Conservation (phyloP, 768 basidiomycete species). For the Botryobasidium botryosum region DNA sequence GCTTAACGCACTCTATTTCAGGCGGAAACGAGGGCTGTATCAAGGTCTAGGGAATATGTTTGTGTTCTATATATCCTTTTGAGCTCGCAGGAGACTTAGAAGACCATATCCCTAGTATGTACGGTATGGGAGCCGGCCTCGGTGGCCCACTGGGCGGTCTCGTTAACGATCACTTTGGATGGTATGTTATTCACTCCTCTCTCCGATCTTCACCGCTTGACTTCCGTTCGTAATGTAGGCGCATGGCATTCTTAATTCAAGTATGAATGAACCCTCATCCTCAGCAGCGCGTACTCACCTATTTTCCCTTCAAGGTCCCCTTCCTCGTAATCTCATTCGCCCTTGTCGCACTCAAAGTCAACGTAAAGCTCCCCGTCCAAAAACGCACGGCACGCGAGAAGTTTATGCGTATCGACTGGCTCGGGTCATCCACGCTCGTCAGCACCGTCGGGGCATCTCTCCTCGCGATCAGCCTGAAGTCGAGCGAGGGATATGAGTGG, state of each 20-base stretch:
- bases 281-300: neutral
- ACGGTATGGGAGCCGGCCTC: conserved; percentile 45
- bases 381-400: conserved; percentile 43
- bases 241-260: neutral
- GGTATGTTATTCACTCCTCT: conserved; percentile 30
- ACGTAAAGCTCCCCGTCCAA: conserved; percentile 56
- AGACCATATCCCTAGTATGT: conserved; percentile 43
- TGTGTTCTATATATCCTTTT: conserved; percentile 14
- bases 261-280: neutral
- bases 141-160: conserved; percentile 23
- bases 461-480: conserved; percentile 59
- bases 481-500: conserved; percentile 65
- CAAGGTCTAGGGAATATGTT: conserved; percentile 87
- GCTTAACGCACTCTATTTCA: conserved; percentile 20
- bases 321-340: conserved; percentile 52
- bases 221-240: too few relatives aligned
- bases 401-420: conserved; percentile 64
- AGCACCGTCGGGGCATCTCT: conserved; percentile 50
- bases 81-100: conserved; percentile 8
- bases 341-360: conserved; percentile 59
- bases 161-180: conserved; percentile 69
- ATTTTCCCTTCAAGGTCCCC: conserved; percentile 69
- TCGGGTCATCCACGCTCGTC: conserved; percentile 71
- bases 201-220: conserved; percentile 12
- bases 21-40: conserved; percentile 74